Evolutionary conservation across 2,329 filamentous ascomycete species (phyloP).

Genomic region (Ascochyta viciae-villosae): DNA sequence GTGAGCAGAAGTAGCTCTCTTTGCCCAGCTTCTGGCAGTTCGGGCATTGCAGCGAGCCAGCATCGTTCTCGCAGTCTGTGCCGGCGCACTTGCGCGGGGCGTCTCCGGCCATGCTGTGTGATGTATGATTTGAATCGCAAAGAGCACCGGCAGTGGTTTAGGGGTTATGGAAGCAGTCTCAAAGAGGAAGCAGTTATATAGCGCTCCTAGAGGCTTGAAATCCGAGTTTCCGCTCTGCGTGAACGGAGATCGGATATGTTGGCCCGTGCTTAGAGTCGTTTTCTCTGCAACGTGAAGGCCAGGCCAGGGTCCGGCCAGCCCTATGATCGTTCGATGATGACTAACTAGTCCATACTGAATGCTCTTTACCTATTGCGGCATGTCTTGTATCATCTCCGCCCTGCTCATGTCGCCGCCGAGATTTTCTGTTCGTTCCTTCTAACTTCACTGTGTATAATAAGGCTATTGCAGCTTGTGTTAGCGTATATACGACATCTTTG

Average conservation of each 20-base stretch:
- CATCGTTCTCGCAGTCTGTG: slow-evolving; percentile 84
- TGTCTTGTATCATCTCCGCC: slow-evolving; percentile 24
- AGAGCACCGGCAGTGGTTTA: background rate
- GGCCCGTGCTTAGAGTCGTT: too few species aligned
- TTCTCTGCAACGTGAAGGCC: background rate
- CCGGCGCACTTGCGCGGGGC: slow-evolving; percentile 77
- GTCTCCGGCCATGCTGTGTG: slow-evolving; percentile 43
- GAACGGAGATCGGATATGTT: too few species aligned
- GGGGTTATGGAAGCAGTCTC: background rate
- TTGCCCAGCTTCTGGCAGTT: slow-evolving; percentile 91
- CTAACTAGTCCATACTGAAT: slow-evolving; percentile 21
- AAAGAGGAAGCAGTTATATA: slow-evolving; percentile 6
- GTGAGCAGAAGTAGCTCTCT: slow-evolving; percentile 95
- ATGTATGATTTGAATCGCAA: background rate
- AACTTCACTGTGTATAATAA: slow-evolving; percentile 10
- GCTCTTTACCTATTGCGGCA: slow-evolving; percentile 27
- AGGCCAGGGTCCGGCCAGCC: slow-evolving; percentile 23
- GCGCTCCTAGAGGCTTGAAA: background rate
- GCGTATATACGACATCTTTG: slow-evolving; percentile 1
- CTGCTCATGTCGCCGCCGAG: slow-evolving; percentile 9
- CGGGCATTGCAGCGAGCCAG: slow-evolving; percentile 87
- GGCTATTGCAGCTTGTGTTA: background rate
- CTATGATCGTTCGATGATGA: slow-evolving; percentile 27
- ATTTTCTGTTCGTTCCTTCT: slow-evolving; percentile 2
- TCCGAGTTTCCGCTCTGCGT: slow-evolving; percentile 11